phyloP scores from a whole-genome alignment of 345 rosid genomes.

The Ceriops decandra region DNA sequence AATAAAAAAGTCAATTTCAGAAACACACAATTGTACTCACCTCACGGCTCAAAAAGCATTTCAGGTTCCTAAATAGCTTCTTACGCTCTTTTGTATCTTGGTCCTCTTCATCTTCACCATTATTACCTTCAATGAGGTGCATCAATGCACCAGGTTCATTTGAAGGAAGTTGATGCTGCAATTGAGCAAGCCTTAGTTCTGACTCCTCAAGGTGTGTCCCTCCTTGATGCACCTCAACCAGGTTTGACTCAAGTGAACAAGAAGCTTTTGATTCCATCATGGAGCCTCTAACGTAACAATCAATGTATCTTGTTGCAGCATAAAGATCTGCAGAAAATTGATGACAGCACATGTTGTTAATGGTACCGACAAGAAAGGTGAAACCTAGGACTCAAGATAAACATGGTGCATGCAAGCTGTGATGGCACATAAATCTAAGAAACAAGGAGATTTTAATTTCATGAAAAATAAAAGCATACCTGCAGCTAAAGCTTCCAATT shows the following conservation, averaged over 20 bases:
- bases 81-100: conserved; percentile 77
- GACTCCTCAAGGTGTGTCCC: conserved; percentile 47
- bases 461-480: conserved; percentile 40
- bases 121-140: conserved; percentile 71
- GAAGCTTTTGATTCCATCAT: conserved; percentile 24
- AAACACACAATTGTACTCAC: conserved; percentile 36
- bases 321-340: conserved; percentile 64
- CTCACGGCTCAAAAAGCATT: conserved; percentile 92
- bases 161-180: conserved; percentile 89
- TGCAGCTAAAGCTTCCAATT: conserved; percentile 85
- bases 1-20: not conserved
- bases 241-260: conserved; percentile 41
- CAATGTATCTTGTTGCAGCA: conserved; percentile 78
- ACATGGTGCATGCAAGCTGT: too few species aligned
- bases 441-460: not conserved
- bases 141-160: conserved; percentile 91
- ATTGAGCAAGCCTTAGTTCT: conserved; percentile 86
- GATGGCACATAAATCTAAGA: too few species aligned
- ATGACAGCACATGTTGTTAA: not conserved
- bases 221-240: conserved; percentile 29
- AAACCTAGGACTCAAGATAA: not conserved
- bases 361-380: not conserved
- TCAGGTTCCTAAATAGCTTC: conserved; percentile 64
- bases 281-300: conserved; percentile 42
- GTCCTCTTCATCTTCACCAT: conserved; percentile 75